Evolutionary conservation across 768 basidiomycete genomes (phyloP), one percentile per base, ranked within the genome.

Genomic region (Scleroderma bovista): DNA sequence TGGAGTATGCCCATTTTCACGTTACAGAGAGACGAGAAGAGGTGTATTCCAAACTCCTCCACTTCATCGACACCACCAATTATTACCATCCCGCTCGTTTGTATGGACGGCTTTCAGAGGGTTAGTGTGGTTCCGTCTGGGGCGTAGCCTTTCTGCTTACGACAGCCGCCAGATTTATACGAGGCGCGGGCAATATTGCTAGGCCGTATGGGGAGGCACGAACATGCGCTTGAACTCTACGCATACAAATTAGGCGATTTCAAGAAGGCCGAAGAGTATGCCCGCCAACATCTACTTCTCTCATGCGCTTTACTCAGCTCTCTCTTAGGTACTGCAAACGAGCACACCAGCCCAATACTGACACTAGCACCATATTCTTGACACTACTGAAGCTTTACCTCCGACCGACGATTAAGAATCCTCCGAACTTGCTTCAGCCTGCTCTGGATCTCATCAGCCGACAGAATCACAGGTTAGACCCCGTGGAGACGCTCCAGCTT

Each of bases 171-270:
- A 93, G 93, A 92, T 58, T 74, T 96, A 34, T 92, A 80, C 51
- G 93, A 98, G 66, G 93, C 90, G 15, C 83, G 93, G 37, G 96
- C 96, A 0, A 84, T 97, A 51, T 76, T 99, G 7, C 72, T 97
- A 10, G 96, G 96, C 10, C 78, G 88, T 40, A 75, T 97, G 52
- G 92, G 88, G 2, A 82, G 90, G 47, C 95, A 98, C 53, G 92
- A 96, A 53, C 90, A 86, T 53, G 93, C 95, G 1, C 78, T 98
- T n/a, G 91, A 94, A 61, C 78, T 95, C 13, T 99, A 98, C 63
- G 93, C 94, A 6, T 87, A 97, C 61, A 81, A 83, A 32, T 73
- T 98, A 29, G 78, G 84, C 34, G 87, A 94, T 60, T 92, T 86
- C 63, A 53, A 69, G 23, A 92, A 92, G 54, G 96, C 96, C 0